phyloP scores from a whole-genome alignment of 2,329 filamentous ascomycete species.

The Aspergillus floridensis region DNA sequence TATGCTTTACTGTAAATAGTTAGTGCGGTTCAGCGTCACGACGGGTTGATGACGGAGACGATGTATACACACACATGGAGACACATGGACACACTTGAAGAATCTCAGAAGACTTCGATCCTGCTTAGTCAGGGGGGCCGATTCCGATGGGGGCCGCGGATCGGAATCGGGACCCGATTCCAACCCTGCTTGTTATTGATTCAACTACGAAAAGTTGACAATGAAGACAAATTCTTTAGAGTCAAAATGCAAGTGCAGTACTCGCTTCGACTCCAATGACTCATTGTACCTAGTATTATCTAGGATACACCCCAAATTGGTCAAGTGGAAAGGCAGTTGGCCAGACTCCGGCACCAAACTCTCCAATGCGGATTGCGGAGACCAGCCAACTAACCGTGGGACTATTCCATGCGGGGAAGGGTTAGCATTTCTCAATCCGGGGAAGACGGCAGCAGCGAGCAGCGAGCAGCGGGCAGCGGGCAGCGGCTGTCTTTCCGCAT shows the following conservation, averaged over 20 bases:
- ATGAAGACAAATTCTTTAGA: too few relatives aligned
- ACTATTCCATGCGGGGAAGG: slow-evolving; percentile 8
- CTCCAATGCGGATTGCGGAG: not conserved
- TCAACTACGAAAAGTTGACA: not conserved
- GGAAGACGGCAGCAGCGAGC: slow-evolving; percentile 5
- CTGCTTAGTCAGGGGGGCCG: not conserved
- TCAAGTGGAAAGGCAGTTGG: not conserved
- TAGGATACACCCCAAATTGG: too few relatives aligned
- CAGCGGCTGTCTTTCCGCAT: slow-evolving; percentile 19
- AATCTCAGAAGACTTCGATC: not conserved
- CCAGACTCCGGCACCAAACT: not conserved
- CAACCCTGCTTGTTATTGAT: not conserved
- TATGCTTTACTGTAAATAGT: slow-evolving; percentile 14
- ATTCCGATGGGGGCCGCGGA: slow-evolving; percentile 16
- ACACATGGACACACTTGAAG: too few relatives aligned
- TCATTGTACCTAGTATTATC: too few relatives aligned
- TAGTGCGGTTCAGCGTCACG: slow-evolving; percentile 6
- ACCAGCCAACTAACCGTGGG: too few relatives aligned
- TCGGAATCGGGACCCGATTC: slow-evolving; percentile 9
- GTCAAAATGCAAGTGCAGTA: too few relatives aligned
- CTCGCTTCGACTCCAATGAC: too few relatives aligned
- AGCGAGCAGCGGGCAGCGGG: too few relatives aligned
- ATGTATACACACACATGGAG: not conserved
- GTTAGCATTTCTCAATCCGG: slow-evolving; percentile 10
- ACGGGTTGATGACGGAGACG: slow-evolving; percentile 7